Percentiles rank a stretch among this genome's conserved stretches.
These are phyloP conservation scores for Casuarina equisetifolia DNA, from an alignment of 306 rosid genomes.

Conservation along the genomic window DNA sequence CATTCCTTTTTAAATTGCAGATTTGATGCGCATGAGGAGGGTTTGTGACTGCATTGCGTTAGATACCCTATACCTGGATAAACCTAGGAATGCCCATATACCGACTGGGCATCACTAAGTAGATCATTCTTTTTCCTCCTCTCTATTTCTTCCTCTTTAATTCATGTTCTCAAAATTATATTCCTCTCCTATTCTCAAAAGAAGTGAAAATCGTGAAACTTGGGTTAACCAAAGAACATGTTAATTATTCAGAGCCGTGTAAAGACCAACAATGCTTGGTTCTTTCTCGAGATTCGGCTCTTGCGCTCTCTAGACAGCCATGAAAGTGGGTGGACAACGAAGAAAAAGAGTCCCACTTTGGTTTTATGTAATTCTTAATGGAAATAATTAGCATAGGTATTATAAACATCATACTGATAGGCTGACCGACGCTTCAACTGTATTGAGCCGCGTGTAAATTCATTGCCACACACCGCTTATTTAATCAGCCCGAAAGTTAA, in stretches of 20 bases:
- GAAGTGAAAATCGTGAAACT: neutral
- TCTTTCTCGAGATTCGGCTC: neutral
- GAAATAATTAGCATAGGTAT: neutral
- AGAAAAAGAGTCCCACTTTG: neutral
- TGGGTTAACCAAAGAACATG: neutral
- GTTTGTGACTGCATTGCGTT: slow-evolving; percentile 75
- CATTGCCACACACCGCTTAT: neutral
- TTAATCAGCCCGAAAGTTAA: no score
- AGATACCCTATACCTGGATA: slow-evolving; percentile 78
- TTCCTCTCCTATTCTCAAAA: neutral
- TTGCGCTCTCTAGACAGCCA: neutral
- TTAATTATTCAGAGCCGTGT: neutral
- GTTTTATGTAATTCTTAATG: neutral
- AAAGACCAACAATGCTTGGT: neutral
- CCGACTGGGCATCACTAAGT: slow-evolving; percentile 68
- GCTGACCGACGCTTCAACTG: neutral
- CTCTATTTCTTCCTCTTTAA: neutral
- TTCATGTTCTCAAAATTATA: neutral
- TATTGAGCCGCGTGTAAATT: neutral
- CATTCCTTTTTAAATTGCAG: slow-evolving; percentile 44
- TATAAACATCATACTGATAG: neutral
- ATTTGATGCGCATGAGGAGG: slow-evolving; percentile 65
- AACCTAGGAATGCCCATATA: slow-evolving; percentile 80
- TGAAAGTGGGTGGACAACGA: neutral
- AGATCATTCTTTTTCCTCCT: slow-evolving; percentile 13